Evolutionary conservation across 176 grass and related monocot species (phyloP).

Genomic region (Oryza punctata): DNA sequence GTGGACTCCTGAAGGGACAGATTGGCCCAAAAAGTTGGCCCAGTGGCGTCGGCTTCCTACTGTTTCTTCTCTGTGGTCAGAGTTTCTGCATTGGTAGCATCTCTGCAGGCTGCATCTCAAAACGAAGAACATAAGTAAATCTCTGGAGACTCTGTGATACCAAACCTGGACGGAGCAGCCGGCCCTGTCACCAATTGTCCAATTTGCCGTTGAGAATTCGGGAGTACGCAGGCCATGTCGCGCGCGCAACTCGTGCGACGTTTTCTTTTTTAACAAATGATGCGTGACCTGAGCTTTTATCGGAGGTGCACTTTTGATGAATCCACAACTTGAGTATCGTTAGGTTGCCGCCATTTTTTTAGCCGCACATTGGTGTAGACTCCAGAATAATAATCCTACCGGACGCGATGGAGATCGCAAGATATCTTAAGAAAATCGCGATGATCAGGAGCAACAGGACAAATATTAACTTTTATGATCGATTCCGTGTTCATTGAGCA

Average conservation of each 20-base stretch:
- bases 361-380: not conserved
- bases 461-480: conserved; percentile 35
- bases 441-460: conserved; percentile 42
- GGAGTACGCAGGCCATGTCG: not conserved
- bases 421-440: conserved; percentile 37
- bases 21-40: too few species aligned
- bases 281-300: not conserved
- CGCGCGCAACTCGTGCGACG: not conserved
- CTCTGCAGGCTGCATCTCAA: too few species aligned
- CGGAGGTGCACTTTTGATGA: not conserved
- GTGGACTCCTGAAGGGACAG: too few species aligned
- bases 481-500: conserved; percentile 4
- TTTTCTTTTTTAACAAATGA: not conserved
- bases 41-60: too few species aligned
- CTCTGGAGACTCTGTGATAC: too few species aligned
- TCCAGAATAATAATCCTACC: conserved; percentile 17
- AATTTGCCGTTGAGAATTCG: not conserved
- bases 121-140: too few species aligned
- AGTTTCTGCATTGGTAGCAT: not conserved
- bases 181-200: not conserved
- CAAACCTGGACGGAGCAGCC: not conserved
- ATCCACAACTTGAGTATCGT: not conserved
- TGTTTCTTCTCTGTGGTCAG: not conserved
- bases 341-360: not conserved
- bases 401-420: conserved; percentile 3